phyloP scores from a whole-genome alignment of 176 grass and related monocot genomes.

The Alopecurus myosuroides region DNA sequence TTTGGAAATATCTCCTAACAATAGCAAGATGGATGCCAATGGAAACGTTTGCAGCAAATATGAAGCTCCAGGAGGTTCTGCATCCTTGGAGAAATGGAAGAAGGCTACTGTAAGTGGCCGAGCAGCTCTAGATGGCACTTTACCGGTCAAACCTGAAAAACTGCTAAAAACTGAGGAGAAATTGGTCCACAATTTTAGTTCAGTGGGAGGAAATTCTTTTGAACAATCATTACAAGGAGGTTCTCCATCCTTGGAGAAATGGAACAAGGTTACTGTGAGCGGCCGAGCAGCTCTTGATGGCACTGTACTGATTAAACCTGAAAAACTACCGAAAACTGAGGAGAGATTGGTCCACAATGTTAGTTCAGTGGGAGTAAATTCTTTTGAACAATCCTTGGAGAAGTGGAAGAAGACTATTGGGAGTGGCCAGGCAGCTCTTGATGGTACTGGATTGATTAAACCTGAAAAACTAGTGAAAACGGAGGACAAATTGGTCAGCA shows the following conservation, averaged over 20 bases:
- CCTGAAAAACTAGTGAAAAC: conserved; percentile 1
- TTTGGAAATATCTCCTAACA: background rate
- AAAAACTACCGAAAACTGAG: background rate
- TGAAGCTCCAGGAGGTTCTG: conserved; percentile 24
- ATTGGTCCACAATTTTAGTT: background rate
- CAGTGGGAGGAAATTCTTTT: background rate
- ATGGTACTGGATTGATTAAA: conserved; percentile 12
- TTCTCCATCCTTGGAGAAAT: background rate
- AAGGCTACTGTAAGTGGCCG: background rate
- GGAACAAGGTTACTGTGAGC: background rate
- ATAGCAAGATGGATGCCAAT: background rate
- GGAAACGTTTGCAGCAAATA: background rate
- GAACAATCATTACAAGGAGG: background rate
- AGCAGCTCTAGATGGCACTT: conserved; percentile 18
- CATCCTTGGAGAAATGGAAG: conserved; percentile 38
- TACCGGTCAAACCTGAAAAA: conserved; percentile 11
- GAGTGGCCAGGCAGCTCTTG: background rate
- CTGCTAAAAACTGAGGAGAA: background rate
- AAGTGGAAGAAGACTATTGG: conserved; percentile 1
- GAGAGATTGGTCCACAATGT: background rate
- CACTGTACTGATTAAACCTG: conserved; percentile 9
- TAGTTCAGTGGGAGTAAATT: background rate
- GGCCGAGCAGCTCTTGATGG: conserved; percentile 7
- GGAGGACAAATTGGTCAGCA: background rate
- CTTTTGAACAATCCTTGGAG: background rate